phyloP scores from a whole-genome alignment of 2,329 filamentous ascomycete species.

The Aspergillus eucalypticola region DNA sequence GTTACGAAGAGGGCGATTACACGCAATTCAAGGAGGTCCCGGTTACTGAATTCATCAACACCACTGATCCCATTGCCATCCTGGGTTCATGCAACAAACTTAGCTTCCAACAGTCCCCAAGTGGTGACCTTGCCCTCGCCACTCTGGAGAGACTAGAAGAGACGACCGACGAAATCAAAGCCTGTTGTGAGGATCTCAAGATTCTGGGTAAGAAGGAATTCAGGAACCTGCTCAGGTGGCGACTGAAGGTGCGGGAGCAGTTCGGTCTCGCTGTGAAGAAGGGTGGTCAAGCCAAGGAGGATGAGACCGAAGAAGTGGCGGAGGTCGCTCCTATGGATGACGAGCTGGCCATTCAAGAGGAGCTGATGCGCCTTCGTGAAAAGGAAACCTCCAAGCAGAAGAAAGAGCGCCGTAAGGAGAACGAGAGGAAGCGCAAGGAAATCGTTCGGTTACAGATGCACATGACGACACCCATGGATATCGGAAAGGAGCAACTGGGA shows the following conservation, averaged over 20 bases:
- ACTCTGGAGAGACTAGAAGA: constrained; percentile 83
- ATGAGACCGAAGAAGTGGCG: constrained; percentile 70
- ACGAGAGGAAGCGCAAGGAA: constrained; percentile 91
- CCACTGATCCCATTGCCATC: constrained; percentile 87
- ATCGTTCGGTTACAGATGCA: constrained; percentile 96
- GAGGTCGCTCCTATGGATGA: constrained; percentile 91
- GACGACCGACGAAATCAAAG: constrained; percentile 78
- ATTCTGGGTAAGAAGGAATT: constrained; percentile 94
- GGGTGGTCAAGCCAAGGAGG: constrained; percentile 49
- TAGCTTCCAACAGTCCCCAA: constrained; percentile 75
- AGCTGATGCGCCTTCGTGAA: constrained; percentile 79
- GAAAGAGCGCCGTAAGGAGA: constrained; percentile 80
- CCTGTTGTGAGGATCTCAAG: constrained; percentile 79
- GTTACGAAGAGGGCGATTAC: constrained; percentile 95
- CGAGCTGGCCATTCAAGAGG: constrained; percentile 84
- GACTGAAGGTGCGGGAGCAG: constrained; percentile 81
- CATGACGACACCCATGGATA: constrained; percentile 94
- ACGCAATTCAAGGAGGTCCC: constrained; percentile 86
- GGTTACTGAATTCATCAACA: constrained; percentile 92
- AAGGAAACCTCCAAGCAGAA: constrained; percentile 75
- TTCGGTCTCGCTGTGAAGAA: constrained; percentile 86
- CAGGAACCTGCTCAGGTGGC: constrained; percentile 84
- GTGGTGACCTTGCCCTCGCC: constrained; percentile 81
- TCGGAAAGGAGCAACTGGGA: constrained; percentile 84
- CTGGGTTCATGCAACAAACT: constrained; percentile 83